Evolutionary conservation across 805 yeast species (phyloP).

Genomic region (Kurtzmaniella fragi): DNA sequence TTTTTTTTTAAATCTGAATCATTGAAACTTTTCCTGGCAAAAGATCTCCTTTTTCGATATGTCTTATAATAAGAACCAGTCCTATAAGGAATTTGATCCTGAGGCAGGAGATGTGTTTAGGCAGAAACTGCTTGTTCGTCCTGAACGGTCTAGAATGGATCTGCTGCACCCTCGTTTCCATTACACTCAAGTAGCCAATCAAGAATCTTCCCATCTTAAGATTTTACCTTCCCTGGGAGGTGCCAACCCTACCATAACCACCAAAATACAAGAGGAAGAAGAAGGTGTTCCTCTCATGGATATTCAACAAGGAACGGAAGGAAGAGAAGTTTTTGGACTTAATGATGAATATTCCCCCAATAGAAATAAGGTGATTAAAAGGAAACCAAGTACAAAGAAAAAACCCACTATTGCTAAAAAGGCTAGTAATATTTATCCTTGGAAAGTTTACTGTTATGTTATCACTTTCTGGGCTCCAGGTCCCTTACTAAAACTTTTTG

Average conservation of each 20-base stretch:
- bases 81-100: conserved; percentile 37
- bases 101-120: conserved; percentile 39
- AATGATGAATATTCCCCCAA: conserved; percentile 48
- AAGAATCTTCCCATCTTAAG: conserved; percentile 55
- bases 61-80: not conserved
- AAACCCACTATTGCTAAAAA: not conserved
- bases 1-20: not conserved
- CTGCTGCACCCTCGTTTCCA: conserved; percentile 73
- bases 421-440: conserved; percentile 17
- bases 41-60: not conserved
- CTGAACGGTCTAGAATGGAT: conserved; percentile 69
- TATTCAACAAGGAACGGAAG: conserved; percentile 23
- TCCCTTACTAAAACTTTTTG: conserved; percentile 63
- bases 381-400: conserved; percentile 11
- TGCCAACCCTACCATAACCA: conserved; percentile 44
- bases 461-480: conserved; percentile 93
- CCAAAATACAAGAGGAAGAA: conserved; percentile 13
- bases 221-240: conserved; percentile 72
- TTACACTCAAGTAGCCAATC: conserved; percentile 68
- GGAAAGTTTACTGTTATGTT: conserved; percentile 77
- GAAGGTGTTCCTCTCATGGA: conserved; percentile 44
- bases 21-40: not conserved
- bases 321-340: conserved; percentile 52
- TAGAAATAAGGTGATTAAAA: conserved; percentile 21
- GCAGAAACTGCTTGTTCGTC: conserved; percentile 73